Conservation (phyloP, 2,329 filamentous ascomycete genomes). For the Cytospora leucostoma region DNA sequence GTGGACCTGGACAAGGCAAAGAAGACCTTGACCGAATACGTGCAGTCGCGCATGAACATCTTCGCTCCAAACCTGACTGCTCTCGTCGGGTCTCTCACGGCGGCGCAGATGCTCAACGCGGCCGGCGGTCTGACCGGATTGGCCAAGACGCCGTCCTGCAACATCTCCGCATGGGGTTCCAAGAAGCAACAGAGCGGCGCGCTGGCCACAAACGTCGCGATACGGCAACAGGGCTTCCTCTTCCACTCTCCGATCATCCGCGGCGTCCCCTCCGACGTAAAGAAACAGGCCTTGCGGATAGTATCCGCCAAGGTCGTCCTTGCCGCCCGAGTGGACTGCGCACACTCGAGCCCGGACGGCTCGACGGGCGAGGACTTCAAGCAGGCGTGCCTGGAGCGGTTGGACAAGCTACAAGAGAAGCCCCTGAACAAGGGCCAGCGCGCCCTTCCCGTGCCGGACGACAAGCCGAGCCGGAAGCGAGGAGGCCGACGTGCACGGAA, state of each 20-base stretch:
- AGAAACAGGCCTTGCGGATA: slow-evolving; percentile 92
- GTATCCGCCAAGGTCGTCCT: slow-evolving; percentile 91
- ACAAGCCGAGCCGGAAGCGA: slow-evolving; percentile 91
- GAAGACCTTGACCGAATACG: slow-evolving; percentile 84
- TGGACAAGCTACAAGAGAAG: slow-evolving; percentile 92
- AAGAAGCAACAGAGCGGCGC: slow-evolving; percentile 79
- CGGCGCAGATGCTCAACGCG: slow-evolving; percentile 94
- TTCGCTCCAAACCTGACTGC: slow-evolving; percentile 93
- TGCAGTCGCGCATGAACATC: slow-evolving; percentile 93
- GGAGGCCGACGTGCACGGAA: slow-evolving; percentile 88
- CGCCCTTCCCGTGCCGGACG: slow-evolving; percentile 88
- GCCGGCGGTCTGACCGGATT: slow-evolving; percentile 86
- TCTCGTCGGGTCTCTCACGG: slow-evolving; percentile 87
- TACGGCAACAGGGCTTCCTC: slow-evolving; percentile 89
- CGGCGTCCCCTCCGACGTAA: slow-evolving; percentile 80
- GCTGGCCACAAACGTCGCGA: slow-evolving; percentile 87
- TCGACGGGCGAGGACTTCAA: slow-evolving; percentile 80
- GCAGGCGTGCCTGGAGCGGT: slow-evolving; percentile 76
- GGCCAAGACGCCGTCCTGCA: slow-evolving; percentile 90
- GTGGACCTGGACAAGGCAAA: slow-evolving; percentile 87
- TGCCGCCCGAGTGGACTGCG: slow-evolving; percentile 87
- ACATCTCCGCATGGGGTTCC: slow-evolving; percentile 85
- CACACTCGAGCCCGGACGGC: slow-evolving; percentile 79
- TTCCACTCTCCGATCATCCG: slow-evolving; percentile 90
- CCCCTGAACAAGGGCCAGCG: slow-evolving; percentile 85